These are phyloP conservation scores for Colletotrichum nymphaeae DNA, from an alignment of 2,329 filamentous ascomycete species.

Conservation along the genomic window DNA sequence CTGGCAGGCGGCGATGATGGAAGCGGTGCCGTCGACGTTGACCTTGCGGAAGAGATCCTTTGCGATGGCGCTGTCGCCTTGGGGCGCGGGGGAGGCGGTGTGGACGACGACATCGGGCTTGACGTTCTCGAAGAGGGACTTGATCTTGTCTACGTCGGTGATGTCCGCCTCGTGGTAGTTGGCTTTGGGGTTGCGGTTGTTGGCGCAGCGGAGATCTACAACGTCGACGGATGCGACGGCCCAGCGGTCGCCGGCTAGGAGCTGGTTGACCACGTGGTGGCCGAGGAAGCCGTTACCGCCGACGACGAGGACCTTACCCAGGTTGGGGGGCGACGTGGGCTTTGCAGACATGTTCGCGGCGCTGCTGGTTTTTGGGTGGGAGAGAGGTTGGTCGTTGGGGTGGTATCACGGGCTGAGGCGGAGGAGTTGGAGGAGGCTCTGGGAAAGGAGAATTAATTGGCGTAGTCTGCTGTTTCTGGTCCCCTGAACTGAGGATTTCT, in stretches of 20 bases:
- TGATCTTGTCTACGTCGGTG: constrained; percentile 71
- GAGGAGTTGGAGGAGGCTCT: not conserved
- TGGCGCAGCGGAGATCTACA: constrained; percentile 76
- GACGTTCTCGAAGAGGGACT: constrained; percentile 71
- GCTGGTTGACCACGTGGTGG: constrained; percentile 82
- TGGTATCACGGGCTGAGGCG: not conserved
- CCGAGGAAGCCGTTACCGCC: constrained; percentile 89
- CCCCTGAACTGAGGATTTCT: constrained; percentile 10
- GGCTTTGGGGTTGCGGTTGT: constrained; percentile 71
- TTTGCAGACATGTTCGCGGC: constrained; percentile 42
- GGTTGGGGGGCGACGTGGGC: constrained; percentile 43
- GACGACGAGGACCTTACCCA: constrained; percentile 81
- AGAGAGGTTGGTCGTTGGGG: constrained; percentile 1
- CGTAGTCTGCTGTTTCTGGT: constrained; percentile 5
- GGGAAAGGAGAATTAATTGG: not conserved
- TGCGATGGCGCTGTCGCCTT: constrained; percentile 60
- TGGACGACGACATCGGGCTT: constrained; percentile 90
- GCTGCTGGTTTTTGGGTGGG: not conserved
- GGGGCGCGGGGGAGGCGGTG: constrained; percentile 79
- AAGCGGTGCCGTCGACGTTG: constrained; percentile 87
- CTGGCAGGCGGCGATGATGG: constrained; percentile 80
- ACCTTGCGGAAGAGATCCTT: constrained; percentile 79
- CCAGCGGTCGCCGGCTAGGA: constrained; percentile 63
- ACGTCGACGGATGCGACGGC: constrained; percentile 70
- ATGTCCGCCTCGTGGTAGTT: constrained; percentile 84